Evolutionary conservation across 805 yeast genomes (phyloP), one percentile per base, ranked within the genome.

Genomic region (Candida xiaguanensis): DNA sequence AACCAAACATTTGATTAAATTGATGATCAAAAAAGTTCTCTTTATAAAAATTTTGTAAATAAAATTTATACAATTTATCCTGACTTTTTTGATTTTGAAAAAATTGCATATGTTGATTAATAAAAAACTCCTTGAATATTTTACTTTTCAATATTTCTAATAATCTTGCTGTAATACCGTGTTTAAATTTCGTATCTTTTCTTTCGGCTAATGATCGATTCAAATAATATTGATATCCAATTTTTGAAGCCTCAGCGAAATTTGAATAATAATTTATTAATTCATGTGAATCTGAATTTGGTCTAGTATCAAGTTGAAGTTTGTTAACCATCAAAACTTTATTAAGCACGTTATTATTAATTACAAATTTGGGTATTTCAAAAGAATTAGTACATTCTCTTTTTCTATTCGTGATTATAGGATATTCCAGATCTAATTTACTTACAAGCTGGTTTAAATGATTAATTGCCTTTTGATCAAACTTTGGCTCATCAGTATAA

Each of bases 1-100:
- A 38, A 3, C 34, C 41, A 38, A 38, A 38, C 3, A 38, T n/a
- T 24, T 38, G 41, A 31, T 38, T 11, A 20, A 38, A 38, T 16
- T 38, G 41, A 22, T 12, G 4, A 3, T 9, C 31, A 16, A 17
- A 23, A 25, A 27, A 31, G 6, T 25, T 12, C 4, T 17, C 4
- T n/a, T 36, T 25, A 16, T 25, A 9, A 16, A 25, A 12, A 25
- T 16, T 25, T 4, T 12, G 5, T 11, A 33, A 13, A 23, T 23
- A 33, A 8, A 15, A 6, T 15, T 33, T 12, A 14, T 13, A 23
- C 8, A n/a, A 22, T 5, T 23, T 11, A 5, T 13, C 22, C 6
- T 11, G 28, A 33, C 11, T 11, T 23, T 24, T 23, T 33, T 33
- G 36, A 22, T 4, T n/a, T 4, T 35, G n/a, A 22, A 35, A 35